Base-by-base conservation (phyloP, 169 alveolate species). In the Eimeria sp. region DNA sequence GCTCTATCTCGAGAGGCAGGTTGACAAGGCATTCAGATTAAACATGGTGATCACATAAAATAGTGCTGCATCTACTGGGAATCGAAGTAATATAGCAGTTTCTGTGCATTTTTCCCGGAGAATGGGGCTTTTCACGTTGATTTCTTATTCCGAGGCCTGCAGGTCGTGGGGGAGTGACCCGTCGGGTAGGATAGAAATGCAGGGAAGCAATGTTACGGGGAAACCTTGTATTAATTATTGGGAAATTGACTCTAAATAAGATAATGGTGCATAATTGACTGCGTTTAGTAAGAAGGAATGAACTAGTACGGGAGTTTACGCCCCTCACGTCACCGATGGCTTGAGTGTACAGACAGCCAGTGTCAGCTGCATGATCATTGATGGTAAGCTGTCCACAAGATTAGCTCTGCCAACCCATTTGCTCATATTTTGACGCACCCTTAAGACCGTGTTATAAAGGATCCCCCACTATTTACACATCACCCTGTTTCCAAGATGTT, bases 341-440 rank as follows among this genome's bases (percentile, higher is more conserved):
- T 85, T 9, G 78, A 58, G 91, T 85, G 91, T 85, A 85, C 91
- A 85, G 76, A 85, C 91, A 60, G 80, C 43, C 25, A 49, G 18
- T 27, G 66, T 52, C 60, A 23, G 62, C 62, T 60, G 58, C 78
- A 30, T 40, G 52, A 60, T 30, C 78, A 4, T 4, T 85, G 66
- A 13, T 85, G 49, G 78, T 60, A 25, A 62, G 66, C 64, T 37
- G 68, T 62, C 91, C 80, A 85, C 62, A 85, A 60, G 91, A 40
- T 58, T 62, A 33, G 49, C 43, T 62, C 40, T 62, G 20, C 78
- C 91, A 62, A 16, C 80, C 78, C 91, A 85, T 85, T 85, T 62
- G 91, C 80, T 62, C 91, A 85, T 60, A 85, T 85, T 85, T 85
- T 62, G 91, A 25, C 40, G 77, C 85, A 68, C 49, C 72, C 85